Base-by-base conservation (phyloP, 2,329 filamentous ascomycete genomes). In the Fusarium falciforme region DNA sequence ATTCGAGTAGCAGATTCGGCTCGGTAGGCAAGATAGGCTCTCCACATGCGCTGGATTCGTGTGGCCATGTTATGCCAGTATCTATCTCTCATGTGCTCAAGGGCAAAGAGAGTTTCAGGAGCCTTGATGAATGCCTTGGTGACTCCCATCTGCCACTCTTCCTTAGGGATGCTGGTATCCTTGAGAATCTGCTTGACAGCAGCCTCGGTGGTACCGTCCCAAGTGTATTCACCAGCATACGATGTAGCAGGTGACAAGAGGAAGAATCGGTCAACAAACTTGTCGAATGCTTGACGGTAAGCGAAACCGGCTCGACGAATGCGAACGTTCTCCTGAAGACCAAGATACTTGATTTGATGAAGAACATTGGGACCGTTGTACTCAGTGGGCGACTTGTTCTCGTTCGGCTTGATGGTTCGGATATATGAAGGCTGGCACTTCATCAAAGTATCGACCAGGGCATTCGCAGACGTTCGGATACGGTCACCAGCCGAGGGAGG, bases 21-120 rank as follows among this genome's bases (percentile, higher is more conserved):
- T 52, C 96, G 91, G 83, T 98, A 98, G 6, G 96, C 92, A 44
- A 98, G 89, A 80, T 98, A 98, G 61, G 97, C 97, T 78, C 96
- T 91, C 96, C 96, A 99, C 80, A 97, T 96, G 76, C 96, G 91
- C 85, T 99, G 96, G 68, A 99, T 98, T 68, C 96, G 91, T 69
- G 96, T 97, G 5, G 96, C 96, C 96, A 99, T 98, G 84, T 98
- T 99, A 84, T 98, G 96, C 96, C 96, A 98, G 84, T 98, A 99
- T 66, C 94, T 89, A 81, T 99, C 96, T 80, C 96, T 91, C 96
- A 99, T 98, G 67, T 97, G 95, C 83, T 99, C 96, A 12, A 99
- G 87, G 3, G 96, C 96, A 80, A 99, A 99, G 2, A 99, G 86
- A 0, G 96, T 99, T 83, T 99, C 96, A 0, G 96, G 96, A 0